These are phyloP conservation scores for Silybum marianum DNA, from an alignment of 129 eudicot species.

Conservation along the genomic window DNA sequence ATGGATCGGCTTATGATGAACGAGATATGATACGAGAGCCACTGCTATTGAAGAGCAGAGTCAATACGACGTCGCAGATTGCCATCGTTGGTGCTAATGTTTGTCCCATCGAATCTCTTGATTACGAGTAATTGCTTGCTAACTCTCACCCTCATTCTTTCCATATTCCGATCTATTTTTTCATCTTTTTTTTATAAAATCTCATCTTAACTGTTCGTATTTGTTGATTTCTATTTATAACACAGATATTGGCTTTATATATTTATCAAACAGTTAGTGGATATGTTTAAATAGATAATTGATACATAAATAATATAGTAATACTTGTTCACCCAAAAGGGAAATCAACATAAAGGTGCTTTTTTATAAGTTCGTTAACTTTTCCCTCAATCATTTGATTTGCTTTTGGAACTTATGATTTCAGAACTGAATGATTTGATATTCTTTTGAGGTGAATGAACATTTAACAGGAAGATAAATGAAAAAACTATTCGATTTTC, in stretches of 20 bases:
- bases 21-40: constrained; percentile 52
- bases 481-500: not conserved
- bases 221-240: constrained; percentile 8
- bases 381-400: constrained; percentile 21
- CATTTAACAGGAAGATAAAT: not conserved
- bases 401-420: constrained; percentile 3
- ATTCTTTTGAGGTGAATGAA: not conserved
- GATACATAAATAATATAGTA: constrained; percentile 32
- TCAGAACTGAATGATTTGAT: not conserved
- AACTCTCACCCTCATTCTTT: no score
- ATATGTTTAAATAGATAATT: not conserved
- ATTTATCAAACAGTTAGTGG: no score
- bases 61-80: constrained; percentile 86
- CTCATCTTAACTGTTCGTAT: not conserved
- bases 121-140: constrained; percentile 67
- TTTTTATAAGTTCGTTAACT: constrained; percentile 18
- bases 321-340: constrained; percentile 16
- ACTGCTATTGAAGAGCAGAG: constrained; percentile 53
- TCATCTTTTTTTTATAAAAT: not conserved
- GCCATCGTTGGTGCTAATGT: constrained; percentile 95
- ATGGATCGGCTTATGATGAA: constrained; percentile 44
- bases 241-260: not conserved
- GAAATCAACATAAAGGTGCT: constrained; percentile 19
- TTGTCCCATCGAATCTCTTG: constrained; percentile 91
- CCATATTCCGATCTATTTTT: not conserved